These are phyloP conservation scores for Nakazawaea peltata DNA, from an alignment of 805 yeast genomes.

Conservation along the genomic window DNA sequence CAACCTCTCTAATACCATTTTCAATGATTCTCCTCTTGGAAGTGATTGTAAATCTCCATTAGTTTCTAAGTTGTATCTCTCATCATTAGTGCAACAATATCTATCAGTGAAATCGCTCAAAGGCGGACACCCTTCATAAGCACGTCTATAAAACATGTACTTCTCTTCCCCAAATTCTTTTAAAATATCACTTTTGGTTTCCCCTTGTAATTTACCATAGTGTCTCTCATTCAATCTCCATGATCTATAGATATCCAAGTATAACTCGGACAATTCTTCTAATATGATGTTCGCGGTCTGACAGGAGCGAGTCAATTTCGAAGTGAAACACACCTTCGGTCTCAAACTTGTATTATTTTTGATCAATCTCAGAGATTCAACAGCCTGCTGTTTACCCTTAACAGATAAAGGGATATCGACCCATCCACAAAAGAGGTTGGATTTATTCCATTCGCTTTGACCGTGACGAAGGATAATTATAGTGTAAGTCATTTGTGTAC, in stretches of 20 bases:
- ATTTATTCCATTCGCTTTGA: slow-evolving; percentile 71
- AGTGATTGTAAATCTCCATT: slow-evolving; percentile 41
- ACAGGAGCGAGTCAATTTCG: slow-evolving; percentile 65
- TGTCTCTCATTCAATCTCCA: slow-evolving; percentile 85
- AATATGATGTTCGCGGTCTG: slow-evolving; percentile 67
- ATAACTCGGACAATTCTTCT: slow-evolving; percentile 43
- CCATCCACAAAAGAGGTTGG: slow-evolving; percentile 81
- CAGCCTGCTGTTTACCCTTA: slow-evolving; percentile 63
- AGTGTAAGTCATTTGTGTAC: slow-evolving; percentile 19
- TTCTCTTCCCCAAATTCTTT: slow-evolving; percentile 61
- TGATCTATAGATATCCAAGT: slow-evolving; percentile 45
- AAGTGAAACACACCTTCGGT: slow-evolving; percentile 62
- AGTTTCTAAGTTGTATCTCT: slow-evolving; percentile 33
- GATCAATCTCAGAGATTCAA: slow-evolving; percentile 52
- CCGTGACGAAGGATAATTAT: slow-evolving; percentile 72
- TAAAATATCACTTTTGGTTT: slow-evolving; percentile 60
- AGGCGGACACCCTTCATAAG: slow-evolving; percentile 68
- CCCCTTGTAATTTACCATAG: slow-evolving; percentile 77
- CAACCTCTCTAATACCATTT: slow-evolving; percentile 63
- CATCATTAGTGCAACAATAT: slow-evolving; percentile 27
- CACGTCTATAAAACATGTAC: slow-evolving; percentile 76
- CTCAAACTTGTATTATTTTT: slow-evolving; percentile 31
- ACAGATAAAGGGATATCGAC: slow-evolving; percentile 64
- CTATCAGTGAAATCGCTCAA: slow-evolving; percentile 28
- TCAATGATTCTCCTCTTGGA: slow-evolving; percentile 68